Conservation (phyloP, 331 rosid genomes). For the Phaseolus coccineus region DNA sequence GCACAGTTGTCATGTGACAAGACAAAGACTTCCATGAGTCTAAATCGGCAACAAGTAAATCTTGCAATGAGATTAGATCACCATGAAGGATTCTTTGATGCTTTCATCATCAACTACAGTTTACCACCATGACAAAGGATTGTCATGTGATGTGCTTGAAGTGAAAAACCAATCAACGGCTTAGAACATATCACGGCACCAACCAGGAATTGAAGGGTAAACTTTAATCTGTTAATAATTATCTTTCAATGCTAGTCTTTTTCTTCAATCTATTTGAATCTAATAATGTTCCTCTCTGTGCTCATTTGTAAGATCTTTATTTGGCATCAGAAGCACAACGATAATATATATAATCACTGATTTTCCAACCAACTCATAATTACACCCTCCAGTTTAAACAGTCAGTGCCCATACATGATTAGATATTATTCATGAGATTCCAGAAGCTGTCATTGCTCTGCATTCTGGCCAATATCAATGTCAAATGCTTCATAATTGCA, state of each 20-base stretch:
- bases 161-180: not conserved
- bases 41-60: slow-evolving; percentile 25
- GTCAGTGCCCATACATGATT: not conserved
- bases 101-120: slow-evolving; percentile 8
- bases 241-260: slow-evolving; percentile 3
- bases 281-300: not conserved
- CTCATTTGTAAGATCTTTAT: slow-evolving; percentile 19
- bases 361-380: slow-evolving; percentile 27
- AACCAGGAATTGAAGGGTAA: not conserved
- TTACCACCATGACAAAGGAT: slow-evolving; percentile 16
- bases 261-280: not conserved
- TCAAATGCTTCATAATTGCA: slow-evolving; percentile 43
- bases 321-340: slow-evolving; percentile 22
- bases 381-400: slow-evolving; percentile 5
- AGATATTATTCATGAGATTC: slow-evolving; percentile 19
- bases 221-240: not conserved
- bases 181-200: not conserved
- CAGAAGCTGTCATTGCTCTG: slow-evolving; percentile 18
- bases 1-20: slow-evolving; percentile 34
- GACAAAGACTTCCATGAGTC: slow-evolving; percentile 30
- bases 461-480: slow-evolving; percentile 27
- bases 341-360: not conserved
- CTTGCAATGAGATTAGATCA: not conserved
- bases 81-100: slow-evolving; percentile 10
- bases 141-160: not conserved